Evolutionary conservation across 2,329 filamentous ascomycete species (phyloP), one percentile per base, ranked within the genome.

Genomic region (Magnaporthiopsis poae): DNA sequence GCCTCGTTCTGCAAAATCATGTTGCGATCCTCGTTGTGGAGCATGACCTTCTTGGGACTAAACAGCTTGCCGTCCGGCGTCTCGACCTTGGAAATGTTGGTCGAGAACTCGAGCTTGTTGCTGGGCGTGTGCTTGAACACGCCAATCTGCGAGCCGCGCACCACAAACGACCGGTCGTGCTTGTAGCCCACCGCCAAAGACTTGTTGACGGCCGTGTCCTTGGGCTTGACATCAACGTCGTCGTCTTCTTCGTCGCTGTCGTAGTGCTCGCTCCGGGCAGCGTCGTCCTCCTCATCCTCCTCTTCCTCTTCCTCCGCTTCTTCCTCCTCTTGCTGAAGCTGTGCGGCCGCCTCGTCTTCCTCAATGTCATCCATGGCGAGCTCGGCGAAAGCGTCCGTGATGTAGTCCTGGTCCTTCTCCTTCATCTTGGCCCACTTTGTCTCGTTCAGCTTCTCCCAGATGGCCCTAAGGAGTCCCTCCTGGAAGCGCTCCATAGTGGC

Each of bases 401-500:
- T 92, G 73, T 99, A 99, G 69, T 98, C 93, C 4, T 90, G 88
- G 66, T 99, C 95, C 69, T 91, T 88, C 63, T 96, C 91, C 79
- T 97, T 96, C 65, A 91, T 87, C 79, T 96, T 98, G 67, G 83
- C 83, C 95, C 95, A 99, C 77, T 97, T 98, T 69, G 88, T 86
- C 80, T 97, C 87, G 73, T 99, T 97, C 69, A 96, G 79, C 76
- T 96, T 92, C 76, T 99, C 95, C 95, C 95, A 99, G 2, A 99
- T 83, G 8, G 93, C 93, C 74, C 95, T 92, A 88, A 99, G 95
- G 46, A 98, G 82, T 60, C 92, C 95, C 72, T 96, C 89, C 75
- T 99, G 95, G 76, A 99, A 97, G 35, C 85, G 84, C 75, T 96
- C 92, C 65, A 96, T 82, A 0, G 88, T 88, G 27, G 86, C 80